phyloP scores from a whole-genome alignment of 192 early-diverging fungal genomes.

The Coemansia brasiliensis region DNA sequence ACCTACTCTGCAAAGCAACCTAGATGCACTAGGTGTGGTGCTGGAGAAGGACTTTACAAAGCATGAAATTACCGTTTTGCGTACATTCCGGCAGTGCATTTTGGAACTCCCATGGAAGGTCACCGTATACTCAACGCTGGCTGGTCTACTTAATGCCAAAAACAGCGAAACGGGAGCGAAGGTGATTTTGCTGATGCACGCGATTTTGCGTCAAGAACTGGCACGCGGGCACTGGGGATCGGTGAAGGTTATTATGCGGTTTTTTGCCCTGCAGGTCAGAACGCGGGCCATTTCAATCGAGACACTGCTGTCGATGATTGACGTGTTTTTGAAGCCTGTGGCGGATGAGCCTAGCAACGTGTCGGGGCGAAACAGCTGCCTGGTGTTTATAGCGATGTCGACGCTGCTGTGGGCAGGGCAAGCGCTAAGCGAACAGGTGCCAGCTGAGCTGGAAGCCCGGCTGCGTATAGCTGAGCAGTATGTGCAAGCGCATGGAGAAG shows the following conservation, averaged over 20 bases:
- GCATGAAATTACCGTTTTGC: constrained; percentile 62
- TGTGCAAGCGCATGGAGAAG: constrained; percentile 19
- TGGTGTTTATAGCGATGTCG: constrained; percentile 73
- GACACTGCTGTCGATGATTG: constrained; percentile 65
- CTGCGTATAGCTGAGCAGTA: constrained; percentile 25
- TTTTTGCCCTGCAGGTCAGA: constrained; percentile 78
- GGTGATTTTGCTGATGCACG: constrained; percentile 63
- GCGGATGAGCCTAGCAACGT: constrained; percentile 11
- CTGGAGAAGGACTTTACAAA: constrained; percentile 70
- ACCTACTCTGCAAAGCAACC: constrained; percentile 62
- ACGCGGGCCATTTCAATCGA: constrained; percentile 70
- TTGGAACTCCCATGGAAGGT: constrained; percentile 48
- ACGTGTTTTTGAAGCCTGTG: constrained; percentile 62
- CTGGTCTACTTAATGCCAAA: constrained; percentile 79
- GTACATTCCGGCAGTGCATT: constrained; percentile 55
- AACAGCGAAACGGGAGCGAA: constrained; percentile 62
- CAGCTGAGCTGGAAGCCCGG: constrained; percentile 30
- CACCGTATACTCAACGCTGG: constrained; percentile 74
- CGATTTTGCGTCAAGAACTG: constrained; percentile 60
- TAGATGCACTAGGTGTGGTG: constrained; percentile 68
- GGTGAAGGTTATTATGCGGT: constrained; percentile 77
- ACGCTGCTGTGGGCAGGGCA: constrained; percentile 76
- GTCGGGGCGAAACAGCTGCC: constrained; percentile 58
- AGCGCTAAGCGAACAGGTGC: constrained; percentile 17
- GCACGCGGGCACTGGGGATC: constrained; percentile 63